Evolutionary conservation across 345 rosid species (phyloP), one percentile per base, ranked within the genome.

Genomic region (Rhodamnia argentea): DNA sequence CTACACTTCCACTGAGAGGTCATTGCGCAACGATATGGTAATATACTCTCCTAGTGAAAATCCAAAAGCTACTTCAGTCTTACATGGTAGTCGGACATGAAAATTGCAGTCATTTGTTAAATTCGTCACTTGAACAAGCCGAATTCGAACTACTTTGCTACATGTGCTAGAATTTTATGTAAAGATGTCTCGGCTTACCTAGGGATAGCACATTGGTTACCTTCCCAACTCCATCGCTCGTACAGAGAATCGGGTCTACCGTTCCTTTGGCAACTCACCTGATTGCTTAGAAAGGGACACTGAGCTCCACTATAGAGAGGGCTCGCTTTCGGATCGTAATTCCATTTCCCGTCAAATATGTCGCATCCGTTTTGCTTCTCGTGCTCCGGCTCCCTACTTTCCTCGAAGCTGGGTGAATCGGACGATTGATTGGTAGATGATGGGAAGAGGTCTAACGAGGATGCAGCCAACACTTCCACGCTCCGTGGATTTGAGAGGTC

Each of bases 151-250:
- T 70, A 18, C 11, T 70, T 40, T 70, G 13, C 26, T 70, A 16
- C 78, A 10, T 37, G 24, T 70, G 47, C 47, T 37, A 18, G 24
- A 70, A 16, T 70, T 32, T 32, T 32, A 70, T 70, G 40, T 37
- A 15, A 58, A 40, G 29, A 82, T 58, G 52, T 55, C 22, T 13
- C 1, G 40, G n/a, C 32, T 86, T 52, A 90, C 94, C 90, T 88
- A 4, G 94, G 93, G 88, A 92, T 87, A 37, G 86, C 81, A 83
- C 95, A 93, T 5, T 62, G 89, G 53, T 87, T 85, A 54, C 90
- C 88, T 86, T 92, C 87, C 95, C 95, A 93, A 12, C 87, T 92
- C 94, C 94, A 93, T 55, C 85, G 91, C 89, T 93, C 92, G 32
- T 92, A 93, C 23, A 85, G 87, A 37, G 52, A 87, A 37, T 91